A percentile compares a stretch with the other conserved stretches of the same genome.
Conservation (phyloP, 164 flowering plant genomes). For the Aristolochia californica region DNA sequence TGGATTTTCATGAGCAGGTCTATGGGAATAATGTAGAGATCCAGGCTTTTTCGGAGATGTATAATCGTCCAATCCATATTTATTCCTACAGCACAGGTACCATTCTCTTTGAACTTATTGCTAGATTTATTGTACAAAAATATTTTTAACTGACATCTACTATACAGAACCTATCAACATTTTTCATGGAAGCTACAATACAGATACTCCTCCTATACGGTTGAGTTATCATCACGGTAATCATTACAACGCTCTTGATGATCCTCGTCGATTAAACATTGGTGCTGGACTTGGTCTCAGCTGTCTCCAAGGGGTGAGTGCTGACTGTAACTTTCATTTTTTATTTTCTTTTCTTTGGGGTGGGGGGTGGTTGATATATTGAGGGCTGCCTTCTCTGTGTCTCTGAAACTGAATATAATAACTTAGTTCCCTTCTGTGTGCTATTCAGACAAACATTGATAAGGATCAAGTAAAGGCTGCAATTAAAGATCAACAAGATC, state of each 20-base stretch:
- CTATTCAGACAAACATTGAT: constrained; percentile 56
- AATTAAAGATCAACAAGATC: constrained; percentile 95
- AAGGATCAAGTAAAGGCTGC: constrained; percentile 96
- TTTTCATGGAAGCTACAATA: constrained; percentile 81
- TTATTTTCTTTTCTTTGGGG: not conserved
- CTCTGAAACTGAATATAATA: not conserved
- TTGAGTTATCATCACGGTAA: constrained; percentile 94
- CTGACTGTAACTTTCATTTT: not conserved
- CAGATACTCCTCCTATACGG: constrained; percentile 84
- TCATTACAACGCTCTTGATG: constrained; percentile 97
- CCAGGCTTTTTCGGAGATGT: constrained; percentile 93
- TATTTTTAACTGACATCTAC: not conserved
- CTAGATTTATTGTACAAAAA: too few species aligned
- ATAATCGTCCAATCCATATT: constrained; percentile 93
- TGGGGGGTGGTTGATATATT: not conserved
- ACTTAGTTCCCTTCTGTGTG: not conserved
- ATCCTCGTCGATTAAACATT: constrained; percentile 74
- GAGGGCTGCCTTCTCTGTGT: not conserved
- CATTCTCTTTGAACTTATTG: constrained; percentile 2
- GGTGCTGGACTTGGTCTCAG: constrained; percentile 99
- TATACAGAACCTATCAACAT: constrained; percentile 90
- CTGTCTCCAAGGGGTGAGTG: constrained; percentile 78
- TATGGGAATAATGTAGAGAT: constrained; percentile 97
- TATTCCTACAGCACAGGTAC: constrained; percentile 90
- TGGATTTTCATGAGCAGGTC: constrained; percentile 35